phyloP scores from a whole-genome alignment of 805 yeast genomes.

The Wickerhamomyces mucosus region DNA sequence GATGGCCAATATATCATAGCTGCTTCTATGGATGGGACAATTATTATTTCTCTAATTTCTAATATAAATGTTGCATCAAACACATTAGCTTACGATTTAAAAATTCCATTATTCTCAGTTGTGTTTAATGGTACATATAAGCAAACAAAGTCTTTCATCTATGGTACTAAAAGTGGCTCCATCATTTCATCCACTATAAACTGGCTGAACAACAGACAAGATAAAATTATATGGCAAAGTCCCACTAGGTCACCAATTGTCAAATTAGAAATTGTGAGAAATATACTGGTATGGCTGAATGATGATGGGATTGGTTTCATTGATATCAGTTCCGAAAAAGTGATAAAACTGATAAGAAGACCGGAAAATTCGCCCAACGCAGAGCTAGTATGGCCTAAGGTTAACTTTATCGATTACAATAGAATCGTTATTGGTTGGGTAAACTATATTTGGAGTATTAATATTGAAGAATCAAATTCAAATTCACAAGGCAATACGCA shows the following conservation, averaged over 20 bases:
- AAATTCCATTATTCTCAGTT: conserved; percentile 82
- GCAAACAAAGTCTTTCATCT: conserved; percentile 54
- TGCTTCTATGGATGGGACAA: conserved; percentile 91
- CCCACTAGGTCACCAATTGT: conserved; percentile 63
- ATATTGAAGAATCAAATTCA: conserved; percentile 25
- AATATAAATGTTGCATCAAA: conserved; percentile 12
- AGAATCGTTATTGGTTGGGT: conserved; percentile 79
- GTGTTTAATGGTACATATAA: conserved; percentile 65
- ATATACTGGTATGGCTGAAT: conserved; percentile 72
- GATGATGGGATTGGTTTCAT: conserved; percentile 69
- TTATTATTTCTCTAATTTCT: conserved; percentile 62
- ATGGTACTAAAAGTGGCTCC: conserved; percentile 88
- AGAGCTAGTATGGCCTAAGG: conserved; percentile 78
- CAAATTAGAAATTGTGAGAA: conserved; percentile 52
- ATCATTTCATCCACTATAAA: conserved; percentile 64
- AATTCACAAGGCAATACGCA: not conserved
- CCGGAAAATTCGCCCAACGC: conserved; percentile 50
- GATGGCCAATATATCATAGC: conserved; percentile 75
- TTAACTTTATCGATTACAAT: conserved; percentile 55
- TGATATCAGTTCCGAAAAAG: conserved; percentile 41
- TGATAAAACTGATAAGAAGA: conserved; percentile 42
- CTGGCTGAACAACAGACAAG: conserved; percentile 82
- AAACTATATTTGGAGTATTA: conserved; percentile 61
- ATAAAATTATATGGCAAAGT: conserved; percentile 40
- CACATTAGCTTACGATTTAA: conserved; percentile 64